Percentiles rank a stretch among this genome's conserved stretches.
These are phyloP conservation scores for Lachancea cidri DNA, from an alignment of 805 yeast species.

Conservation along the genomic window DNA sequence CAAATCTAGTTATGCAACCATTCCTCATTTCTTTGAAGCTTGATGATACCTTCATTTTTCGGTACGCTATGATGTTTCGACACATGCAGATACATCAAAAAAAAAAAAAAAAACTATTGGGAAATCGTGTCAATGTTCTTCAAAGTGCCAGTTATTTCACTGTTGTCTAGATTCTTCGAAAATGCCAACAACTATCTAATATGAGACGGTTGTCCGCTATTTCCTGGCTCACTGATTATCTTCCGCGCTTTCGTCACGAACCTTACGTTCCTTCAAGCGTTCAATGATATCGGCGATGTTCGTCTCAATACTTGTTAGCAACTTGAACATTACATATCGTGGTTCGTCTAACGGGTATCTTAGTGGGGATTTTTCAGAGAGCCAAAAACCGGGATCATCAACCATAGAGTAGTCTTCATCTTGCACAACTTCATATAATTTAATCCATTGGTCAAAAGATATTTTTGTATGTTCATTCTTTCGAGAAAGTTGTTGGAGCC, in stretches of 20 bases:
- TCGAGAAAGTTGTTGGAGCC: constrained; percentile 6
- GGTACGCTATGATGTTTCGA: no score
- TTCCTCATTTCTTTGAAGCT: no score
- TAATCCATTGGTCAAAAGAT: constrained; percentile 48
- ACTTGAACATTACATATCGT: constrained; percentile 36
- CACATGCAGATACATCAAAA: no score
- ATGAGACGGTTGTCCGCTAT: no score
- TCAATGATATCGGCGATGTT: constrained; percentile 1
- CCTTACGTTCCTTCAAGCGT: neutral
- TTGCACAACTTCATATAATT: constrained; percentile 31
- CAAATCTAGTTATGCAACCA: no score
- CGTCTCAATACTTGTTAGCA: constrained; percentile 5
- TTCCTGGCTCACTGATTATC: neutral
- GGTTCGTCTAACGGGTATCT: constrained; percentile 67
- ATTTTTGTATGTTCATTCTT: constrained; percentile 29
- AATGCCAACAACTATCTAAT: no score
- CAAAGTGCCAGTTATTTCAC: no score
- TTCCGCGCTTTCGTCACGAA: neutral
- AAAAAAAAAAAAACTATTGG: no score
- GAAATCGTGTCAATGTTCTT: no score
- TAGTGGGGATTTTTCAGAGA: constrained; percentile 61
- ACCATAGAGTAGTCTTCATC: constrained; percentile 17
- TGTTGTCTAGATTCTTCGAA: no score
- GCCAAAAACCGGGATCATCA: constrained; percentile 44
- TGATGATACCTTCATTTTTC: no score